Evolutionary conservation across 805 yeast species (phyloP).

Genomic region (Henningerozyma blattae): DNA sequence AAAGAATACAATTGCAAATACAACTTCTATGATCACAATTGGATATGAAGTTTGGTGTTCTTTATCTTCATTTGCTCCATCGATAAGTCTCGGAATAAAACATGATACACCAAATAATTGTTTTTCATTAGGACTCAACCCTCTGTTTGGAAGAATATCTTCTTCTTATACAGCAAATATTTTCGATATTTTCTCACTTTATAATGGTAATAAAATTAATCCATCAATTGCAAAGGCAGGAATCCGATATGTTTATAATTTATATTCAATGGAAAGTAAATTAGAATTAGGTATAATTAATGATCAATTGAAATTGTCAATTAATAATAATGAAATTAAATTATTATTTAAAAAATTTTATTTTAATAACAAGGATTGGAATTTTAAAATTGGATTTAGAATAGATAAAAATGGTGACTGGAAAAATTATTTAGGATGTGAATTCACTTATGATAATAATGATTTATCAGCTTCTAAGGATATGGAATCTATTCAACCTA

Average conservation of each 20-base stretch:
- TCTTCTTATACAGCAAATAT: constrained; percentile 82
- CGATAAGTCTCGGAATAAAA: neutral
- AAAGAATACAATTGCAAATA: constrained; percentile 26
- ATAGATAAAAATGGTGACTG: too few species aligned
- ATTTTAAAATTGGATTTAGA: neutral
- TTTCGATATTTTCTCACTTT: constrained; percentile 39
- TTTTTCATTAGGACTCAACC: constrained; percentile 34
- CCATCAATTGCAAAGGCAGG: constrained; percentile 76
- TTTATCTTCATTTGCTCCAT: neutral
- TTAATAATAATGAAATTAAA: neutral
- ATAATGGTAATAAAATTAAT: too few species aligned
- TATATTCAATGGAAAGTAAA: constrained; percentile 83
- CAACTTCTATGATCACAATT: constrained; percentile 52
- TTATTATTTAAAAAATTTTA: neutral
- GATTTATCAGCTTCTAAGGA: too few species aligned
- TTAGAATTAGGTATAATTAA: constrained; percentile 49
- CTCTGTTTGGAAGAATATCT: constrained; percentile 79
- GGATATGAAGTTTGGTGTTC: constrained; percentile 78
- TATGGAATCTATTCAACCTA: too few species aligned
- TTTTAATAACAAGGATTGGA: neutral
- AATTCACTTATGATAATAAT: too few species aligned
- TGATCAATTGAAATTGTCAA: neutral
- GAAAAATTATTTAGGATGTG: too few species aligned
- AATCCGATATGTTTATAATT: constrained; percentile 78
- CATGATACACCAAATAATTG: neutral